Percentiles rank a stretch among this genome's conserved stretches.
These are phyloP conservation scores for Juncus effusus DNA, from an alignment of 176 grass and related monocot species.

Conservation along the genomic window DNA sequence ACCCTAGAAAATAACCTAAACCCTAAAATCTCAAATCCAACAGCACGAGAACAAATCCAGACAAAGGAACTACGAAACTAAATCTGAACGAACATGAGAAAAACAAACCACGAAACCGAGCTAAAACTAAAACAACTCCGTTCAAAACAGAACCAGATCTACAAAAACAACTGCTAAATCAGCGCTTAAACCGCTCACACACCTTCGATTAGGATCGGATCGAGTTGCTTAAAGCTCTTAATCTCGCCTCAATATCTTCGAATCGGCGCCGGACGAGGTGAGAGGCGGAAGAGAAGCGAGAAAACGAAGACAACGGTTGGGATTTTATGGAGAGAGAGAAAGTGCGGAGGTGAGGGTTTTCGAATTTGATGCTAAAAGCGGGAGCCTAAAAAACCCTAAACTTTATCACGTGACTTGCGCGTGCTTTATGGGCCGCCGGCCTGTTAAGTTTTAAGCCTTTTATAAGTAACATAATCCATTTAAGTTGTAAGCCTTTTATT, in stretches of 20 bases:
- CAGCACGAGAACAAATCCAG: neutral
- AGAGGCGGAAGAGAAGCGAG: neutral
- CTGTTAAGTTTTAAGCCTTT: too few relatives aligned
- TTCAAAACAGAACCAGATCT: conserved; percentile 21
- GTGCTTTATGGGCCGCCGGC: neutral
- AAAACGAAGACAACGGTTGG: conserved; percentile 4
- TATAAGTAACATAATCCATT: too few relatives aligned
- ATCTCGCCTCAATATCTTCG: neutral
- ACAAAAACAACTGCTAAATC: neutral
- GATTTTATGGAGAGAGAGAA: conserved; percentile 13
- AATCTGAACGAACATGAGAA: neutral
- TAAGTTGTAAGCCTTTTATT: too few relatives aligned
- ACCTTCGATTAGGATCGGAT: conserved; percentile 11
- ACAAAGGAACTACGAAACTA: conserved; percentile 4
- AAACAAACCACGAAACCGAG: neutral
- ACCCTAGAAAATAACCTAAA: conserved; percentile 26
- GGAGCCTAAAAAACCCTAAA: conserved; percentile 29
- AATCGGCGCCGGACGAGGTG: conserved; percentile 8
- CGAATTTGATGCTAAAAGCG: conserved; percentile 31
- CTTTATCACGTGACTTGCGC: conserved; percentile 6
- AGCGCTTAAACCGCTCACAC: neutral
- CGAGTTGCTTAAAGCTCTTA: neutral
- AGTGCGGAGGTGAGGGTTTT: conserved; percentile 12
- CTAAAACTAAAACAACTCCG: neutral
- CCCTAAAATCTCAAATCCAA: conserved; percentile 10